These are phyloP conservation scores for Centella asiatica DNA, from an alignment of 129 eudicot species.

Conservation along the genomic window DNA sequence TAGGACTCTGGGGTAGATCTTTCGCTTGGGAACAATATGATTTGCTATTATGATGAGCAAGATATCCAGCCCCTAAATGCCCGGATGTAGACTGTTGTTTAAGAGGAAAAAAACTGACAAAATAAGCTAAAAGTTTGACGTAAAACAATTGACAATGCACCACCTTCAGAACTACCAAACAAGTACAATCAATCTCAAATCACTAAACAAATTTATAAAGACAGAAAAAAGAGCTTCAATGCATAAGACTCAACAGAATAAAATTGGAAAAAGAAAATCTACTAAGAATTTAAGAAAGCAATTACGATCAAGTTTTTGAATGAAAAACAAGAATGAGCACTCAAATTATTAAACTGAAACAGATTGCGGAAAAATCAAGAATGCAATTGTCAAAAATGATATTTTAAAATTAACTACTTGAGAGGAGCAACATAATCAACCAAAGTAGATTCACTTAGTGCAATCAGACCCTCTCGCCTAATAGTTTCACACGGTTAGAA, in stretches of 20 bases:
- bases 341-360: neutral
- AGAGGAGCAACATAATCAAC: neutral
- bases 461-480: neutral
- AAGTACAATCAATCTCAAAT: no score
- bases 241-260: neutral
- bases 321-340: neutral
- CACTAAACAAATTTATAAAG: no score
- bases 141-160: neutral
- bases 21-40: conserved; percentile 31
- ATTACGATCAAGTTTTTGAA: neutral
- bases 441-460: neutral
- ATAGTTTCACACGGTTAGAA: neutral
- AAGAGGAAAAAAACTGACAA: neutral
- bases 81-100: conserved; percentile 36
- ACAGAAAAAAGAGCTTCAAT: neutral
- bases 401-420: neutral
- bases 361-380: neutral
- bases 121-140: neutral
- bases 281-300: neutral
- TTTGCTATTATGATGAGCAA: conserved; percentile 41
- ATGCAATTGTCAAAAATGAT: neutral
- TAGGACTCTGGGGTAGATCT: conserved; percentile 60
- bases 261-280: neutral
- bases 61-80: conserved; percentile 43
- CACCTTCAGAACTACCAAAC: neutral